phyloP scores from a whole-genome alignment of 345 rosid genomes.

The Clausena lansium region DNA sequence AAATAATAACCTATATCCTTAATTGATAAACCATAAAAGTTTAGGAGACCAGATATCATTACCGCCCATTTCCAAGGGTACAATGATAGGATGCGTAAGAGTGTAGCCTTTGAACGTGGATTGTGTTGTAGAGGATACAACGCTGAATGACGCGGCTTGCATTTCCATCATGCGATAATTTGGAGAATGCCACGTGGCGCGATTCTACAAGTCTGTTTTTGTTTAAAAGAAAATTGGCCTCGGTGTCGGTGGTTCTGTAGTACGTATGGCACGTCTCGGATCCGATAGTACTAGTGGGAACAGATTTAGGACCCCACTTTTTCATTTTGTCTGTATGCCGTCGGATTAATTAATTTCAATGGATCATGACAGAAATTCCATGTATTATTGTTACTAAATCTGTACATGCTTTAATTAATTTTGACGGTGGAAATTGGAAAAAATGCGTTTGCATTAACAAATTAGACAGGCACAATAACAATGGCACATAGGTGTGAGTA shows the following conservation, averaged over 20 bases:
- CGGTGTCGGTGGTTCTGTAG: conserved; percentile 30
- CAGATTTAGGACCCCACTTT: not conserved
- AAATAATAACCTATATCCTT: not conserved
- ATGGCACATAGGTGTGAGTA: too few relatives aligned
- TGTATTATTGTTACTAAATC: too few relatives aligned
- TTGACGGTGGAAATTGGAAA: too few relatives aligned
- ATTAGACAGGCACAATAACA: too few relatives aligned
- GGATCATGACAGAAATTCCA: not conserved
- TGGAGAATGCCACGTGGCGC: conserved; percentile 24
- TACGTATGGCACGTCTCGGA: not conserved
- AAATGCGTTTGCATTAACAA: too few relatives aligned
- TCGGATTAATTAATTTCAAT: not conserved
- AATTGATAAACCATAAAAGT: not conserved
- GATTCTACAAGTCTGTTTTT: not conserved
- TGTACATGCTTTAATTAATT: too few relatives aligned
- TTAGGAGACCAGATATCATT: not conserved
- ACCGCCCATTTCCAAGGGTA: not conserved
- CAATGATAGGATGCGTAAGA: not conserved
- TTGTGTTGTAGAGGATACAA: not conserved
- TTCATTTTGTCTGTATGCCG: not conserved
- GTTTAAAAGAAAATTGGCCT: not conserved
- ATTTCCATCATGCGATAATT: not conserved
- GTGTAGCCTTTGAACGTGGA: not conserved
- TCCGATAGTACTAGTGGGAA: not conserved
- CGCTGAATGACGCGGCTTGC: not conserved